Evolutionary conservation across 805 yeast species (phyloP).

Genomic region (Starmerella stigmatis): DNA sequence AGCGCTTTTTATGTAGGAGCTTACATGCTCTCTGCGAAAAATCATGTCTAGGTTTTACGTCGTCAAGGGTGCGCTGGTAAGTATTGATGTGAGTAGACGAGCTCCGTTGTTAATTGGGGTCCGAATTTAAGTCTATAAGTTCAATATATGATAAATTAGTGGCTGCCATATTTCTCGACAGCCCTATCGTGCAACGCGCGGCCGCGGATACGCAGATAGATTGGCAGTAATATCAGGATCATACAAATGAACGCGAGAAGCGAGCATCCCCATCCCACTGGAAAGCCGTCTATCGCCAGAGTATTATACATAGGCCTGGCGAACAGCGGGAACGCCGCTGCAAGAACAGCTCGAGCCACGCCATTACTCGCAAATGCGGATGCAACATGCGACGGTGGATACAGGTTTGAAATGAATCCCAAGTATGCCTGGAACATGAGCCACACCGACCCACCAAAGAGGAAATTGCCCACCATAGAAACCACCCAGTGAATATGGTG

Average conservation of each 20-base stretch:
- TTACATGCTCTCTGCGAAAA: too few relatives aligned
- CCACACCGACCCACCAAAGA: constrained; percentile 36
- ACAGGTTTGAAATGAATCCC: constrained; percentile 41
- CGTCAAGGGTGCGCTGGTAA: too few relatives aligned
- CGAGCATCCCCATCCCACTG: constrained; percentile 51
- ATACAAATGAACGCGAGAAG: constrained; percentile 37
- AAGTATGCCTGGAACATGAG: constrained; percentile 43
- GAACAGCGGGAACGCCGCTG: constrained; percentile 53
- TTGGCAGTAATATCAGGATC: constrained; percentile 40
- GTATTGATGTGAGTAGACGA: too few relatives aligned
- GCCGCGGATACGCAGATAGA: constrained; percentile 23
- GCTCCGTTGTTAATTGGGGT: too few relatives aligned
- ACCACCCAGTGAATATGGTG: constrained; percentile 43
- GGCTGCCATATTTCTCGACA: constrained; percentile 8
- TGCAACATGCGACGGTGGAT: constrained; percentile 41
- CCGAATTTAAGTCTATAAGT: too few relatives aligned
- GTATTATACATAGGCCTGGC: constrained; percentile 47
- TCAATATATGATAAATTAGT: too few relatives aligned
- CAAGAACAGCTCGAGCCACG: constrained; percentile 41
- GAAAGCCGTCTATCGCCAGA: constrained; percentile 34
- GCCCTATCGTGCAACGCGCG: constrained; percentile 8
- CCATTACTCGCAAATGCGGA: too few relatives aligned
- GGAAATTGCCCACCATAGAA: constrained; percentile 36
- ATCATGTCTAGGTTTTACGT: too few relatives aligned
- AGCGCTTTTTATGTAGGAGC: too few relatives aligned